These are phyloP conservation scores for Paramecium octaurelia DNA, from an alignment of 73 alveolate species.

Conservation along the genomic window DNA sequence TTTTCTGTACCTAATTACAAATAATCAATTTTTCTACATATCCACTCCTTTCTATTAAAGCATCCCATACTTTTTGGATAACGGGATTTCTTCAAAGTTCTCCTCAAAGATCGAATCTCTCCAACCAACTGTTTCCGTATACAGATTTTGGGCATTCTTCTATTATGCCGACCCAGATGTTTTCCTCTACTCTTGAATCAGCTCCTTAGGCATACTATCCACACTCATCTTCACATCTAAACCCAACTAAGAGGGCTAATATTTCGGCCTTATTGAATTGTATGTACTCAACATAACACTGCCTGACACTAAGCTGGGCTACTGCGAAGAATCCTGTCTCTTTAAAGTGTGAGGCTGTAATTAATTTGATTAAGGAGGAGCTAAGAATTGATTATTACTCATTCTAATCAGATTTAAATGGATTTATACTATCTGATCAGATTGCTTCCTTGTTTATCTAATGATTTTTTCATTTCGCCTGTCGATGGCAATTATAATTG, in stretches of 20 bases:
- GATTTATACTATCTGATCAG: conserved; percentile 1
- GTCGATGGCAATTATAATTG: neutral
- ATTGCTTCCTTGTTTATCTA: neutral
- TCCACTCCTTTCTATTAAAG: neutral
- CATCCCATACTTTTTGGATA: neutral
- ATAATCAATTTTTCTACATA: neutral
- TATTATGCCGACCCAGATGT: neutral
- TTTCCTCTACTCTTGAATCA: neutral
- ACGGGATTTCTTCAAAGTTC: neutral
- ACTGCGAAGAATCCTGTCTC: neutral
- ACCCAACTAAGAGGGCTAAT: neutral
- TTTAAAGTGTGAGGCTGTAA: neutral
- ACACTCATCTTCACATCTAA: neutral
- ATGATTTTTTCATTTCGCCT: neutral
- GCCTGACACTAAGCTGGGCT: neutral
- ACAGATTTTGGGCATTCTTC: neutral
- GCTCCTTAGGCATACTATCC: neutral
- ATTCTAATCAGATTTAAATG: neutral
- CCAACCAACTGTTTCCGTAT: neutral
- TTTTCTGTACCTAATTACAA: neutral
- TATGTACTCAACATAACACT: conserved; percentile 33
- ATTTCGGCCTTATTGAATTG: conserved; percentile 1
- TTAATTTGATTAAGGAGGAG: neutral
- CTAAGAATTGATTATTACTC: neutral
- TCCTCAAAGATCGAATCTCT: conserved; percentile 7